A percentile compares a stretch with the other conserved stretches of the same genome.
Evolutionary conservation across 2,329 filamentous ascomycete species (phyloP).

Genomic region (Exophiala viscosa): DNA sequence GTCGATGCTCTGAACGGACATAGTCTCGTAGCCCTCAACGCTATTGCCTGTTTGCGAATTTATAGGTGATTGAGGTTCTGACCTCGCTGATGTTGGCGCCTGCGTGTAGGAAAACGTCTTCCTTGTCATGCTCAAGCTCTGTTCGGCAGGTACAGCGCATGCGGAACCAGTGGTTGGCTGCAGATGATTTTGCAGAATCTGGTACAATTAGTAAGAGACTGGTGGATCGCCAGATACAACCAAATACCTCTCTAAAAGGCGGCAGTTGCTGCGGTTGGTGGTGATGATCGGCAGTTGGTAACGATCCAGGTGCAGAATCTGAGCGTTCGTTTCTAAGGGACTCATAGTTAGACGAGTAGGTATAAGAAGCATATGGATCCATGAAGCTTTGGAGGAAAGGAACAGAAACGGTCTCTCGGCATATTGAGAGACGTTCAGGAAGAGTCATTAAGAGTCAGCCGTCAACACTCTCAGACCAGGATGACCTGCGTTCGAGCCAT

Average conservation of each 20-base stretch:
- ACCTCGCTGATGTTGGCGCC: conserved; percentile 10
- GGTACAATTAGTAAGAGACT: conserved; percentile 1
- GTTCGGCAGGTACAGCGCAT: background rate
- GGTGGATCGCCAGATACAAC: background rate
- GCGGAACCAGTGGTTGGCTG: background rate
- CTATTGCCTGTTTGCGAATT: conserved; percentile 14
- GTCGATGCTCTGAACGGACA: conserved; percentile 20
- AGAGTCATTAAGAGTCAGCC: conserved; percentile 10
- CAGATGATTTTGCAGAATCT: background rate
- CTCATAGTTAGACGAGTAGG: conserved; percentile 17
- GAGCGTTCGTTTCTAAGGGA: conserved; percentile 6
- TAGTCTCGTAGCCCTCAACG: conserved; percentile 16
- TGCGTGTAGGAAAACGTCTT: conserved; percentile 8
- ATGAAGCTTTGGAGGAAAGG: conserved; percentile 10
- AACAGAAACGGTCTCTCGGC: conserved; percentile 1
- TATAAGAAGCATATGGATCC: conserved; percentile 20
- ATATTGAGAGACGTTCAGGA: background rate
- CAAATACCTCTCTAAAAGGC: conserved; percentile 19
- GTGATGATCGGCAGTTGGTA: conserved; percentile 1
- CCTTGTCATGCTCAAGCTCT: conserved; percentile 4
- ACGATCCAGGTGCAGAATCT: conserved; percentile 1
- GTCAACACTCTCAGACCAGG: conserved; percentile 18
- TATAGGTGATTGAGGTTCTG: conserved; percentile 17
- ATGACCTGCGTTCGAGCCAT: conserved; percentile 17
- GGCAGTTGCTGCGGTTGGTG: conserved; percentile 17